Evolutionary conservation across 768 basidiomycete genomes (phyloP), one percentile per base, ranked within the genome.

Genomic region (Piloderma croceum): DNA sequence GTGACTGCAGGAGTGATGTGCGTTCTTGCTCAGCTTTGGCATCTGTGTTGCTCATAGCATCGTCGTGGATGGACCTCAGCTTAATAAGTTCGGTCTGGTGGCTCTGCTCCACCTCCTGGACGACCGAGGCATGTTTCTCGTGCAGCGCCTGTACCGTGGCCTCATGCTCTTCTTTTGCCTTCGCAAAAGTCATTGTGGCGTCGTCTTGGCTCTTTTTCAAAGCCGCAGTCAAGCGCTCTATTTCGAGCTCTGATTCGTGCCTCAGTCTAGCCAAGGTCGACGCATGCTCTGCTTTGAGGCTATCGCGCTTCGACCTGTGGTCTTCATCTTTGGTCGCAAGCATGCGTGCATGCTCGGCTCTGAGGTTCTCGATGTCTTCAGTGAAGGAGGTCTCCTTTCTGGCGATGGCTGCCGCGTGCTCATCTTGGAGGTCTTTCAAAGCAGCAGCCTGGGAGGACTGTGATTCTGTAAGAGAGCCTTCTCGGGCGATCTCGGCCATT

Each of bases 381-480:
- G 68, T 53, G 42, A 82, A 79, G 25, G 76, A 70, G 6, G 67
- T 61, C 50, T 90, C 85, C 60, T 82, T 84, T 44, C 79, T 72
- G 12, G 71, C 51, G 42, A 88, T 71, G 10, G 79, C 79, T 9
- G 78, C 70, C 1, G 73, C 64, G 49, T 90, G 84, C 50, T 85
- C 86, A 13, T 83, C 79, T 52, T 83, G 83, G 20, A 91, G 69
- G 21, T 73, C 73, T 39, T 78, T 65, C 39, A 93, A 59, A 19
- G 78, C 77, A 7, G 70, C 44, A 31, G 73, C 73, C 41, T 78
- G 79, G 31, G 82, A 70, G 10, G 81, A 79, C 57, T 88, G 70
- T 4, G 86, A 85, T 54, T 85, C 84, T 6, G 81, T 75, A 20
- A 90, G 63, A 3, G 78, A 76, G 23, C 85, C 87, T 47, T 89